phyloP scores from a whole-genome alignment of 352 stramenopile genomes.

The Phytophthora cryptogea region DNA sequence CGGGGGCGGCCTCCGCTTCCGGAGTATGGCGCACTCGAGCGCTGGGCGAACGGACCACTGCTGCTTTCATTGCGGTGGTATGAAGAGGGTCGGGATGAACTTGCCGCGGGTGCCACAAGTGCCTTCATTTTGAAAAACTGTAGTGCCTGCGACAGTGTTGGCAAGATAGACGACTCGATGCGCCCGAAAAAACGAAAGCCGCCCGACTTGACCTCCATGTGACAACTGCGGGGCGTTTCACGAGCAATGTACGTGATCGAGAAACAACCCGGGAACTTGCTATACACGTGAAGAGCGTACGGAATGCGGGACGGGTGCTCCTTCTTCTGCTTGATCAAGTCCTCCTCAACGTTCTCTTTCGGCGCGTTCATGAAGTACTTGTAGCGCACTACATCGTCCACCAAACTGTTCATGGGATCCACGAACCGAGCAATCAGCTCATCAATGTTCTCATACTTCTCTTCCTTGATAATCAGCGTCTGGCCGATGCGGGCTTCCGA shows the following conservation, averaged over 20 bases:
- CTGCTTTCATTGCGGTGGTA: conserved; percentile 53
- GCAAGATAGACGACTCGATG: conserved; percentile 86
- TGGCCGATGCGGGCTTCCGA: conserved; percentile 81
- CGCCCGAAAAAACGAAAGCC: conserved; percentile 88
- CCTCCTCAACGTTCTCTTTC: conserved; percentile 82
- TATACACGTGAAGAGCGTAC: conserved; percentile 86
- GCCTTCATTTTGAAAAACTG: conserved; percentile 93
- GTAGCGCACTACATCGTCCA: conserved; percentile 87
- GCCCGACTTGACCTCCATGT: conserved; percentile 87
- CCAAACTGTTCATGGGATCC: conserved; percentile 88
- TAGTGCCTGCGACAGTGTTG: conserved; percentile 76
- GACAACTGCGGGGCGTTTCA: conserved; percentile 82
- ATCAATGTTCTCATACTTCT: conserved; percentile 88
- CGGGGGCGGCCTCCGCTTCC: conserved; percentile 54
- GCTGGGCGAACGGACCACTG: conserved; percentile 68
- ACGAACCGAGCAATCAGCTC: conserved; percentile 89
- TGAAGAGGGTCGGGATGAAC: conserved; percentile 43
- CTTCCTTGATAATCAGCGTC: conserved; percentile 87
- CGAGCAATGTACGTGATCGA: conserved; percentile 90
- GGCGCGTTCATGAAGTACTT: conserved; percentile 83
- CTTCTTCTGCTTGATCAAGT: conserved; percentile 90
- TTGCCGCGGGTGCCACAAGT: conserved; percentile 53
- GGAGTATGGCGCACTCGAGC: conserved; percentile 41
- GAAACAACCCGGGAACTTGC: conserved; percentile 88
- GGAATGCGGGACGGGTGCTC: conserved; percentile 81